Percentiles rank a stretch among this genome's conserved stretches.
These are phyloP conservation scores for Blastomyces gilchristii DNA, from an alignment of 2,329 filamentous ascomycete genomes.

Conservation along the genomic window DNA sequence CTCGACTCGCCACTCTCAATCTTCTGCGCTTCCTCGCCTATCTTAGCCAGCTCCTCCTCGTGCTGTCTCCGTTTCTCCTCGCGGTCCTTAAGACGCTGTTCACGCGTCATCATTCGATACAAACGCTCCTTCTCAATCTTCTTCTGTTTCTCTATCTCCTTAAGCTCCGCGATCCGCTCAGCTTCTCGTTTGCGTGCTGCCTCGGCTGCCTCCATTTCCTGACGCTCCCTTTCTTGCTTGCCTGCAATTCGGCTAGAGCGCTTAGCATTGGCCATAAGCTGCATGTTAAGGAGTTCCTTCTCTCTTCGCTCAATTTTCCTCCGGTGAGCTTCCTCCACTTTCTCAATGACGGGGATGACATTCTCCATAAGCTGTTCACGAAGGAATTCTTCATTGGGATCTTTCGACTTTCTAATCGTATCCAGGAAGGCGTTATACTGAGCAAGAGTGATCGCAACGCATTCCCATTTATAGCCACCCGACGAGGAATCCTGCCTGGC, in stretches of 20 bases:
- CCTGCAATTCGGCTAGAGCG: conserved; percentile 79
- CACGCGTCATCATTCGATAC: conserved; percentile 69
- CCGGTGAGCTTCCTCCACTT: conserved; percentile 56
- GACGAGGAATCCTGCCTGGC: conserved; percentile 45
- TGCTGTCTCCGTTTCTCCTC: conserved; percentile 73
- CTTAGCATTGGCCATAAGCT: conserved; percentile 88
- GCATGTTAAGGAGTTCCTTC: conserved; percentile 67
- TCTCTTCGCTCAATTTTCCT: conserved; percentile 65
- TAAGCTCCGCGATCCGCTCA: conserved; percentile 54
- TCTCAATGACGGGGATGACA: conserved; percentile 74
- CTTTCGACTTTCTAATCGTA: conserved; percentile 62
- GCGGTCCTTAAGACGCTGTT: conserved; percentile 75
- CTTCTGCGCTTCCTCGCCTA: conserved; percentile 65
- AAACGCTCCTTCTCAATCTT: conserved; percentile 67
- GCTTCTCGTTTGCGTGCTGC: conserved; percentile 55
- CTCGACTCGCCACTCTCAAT: conserved; percentile 47
- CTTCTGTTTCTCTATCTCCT: conserved; percentile 48
- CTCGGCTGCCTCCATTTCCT: conserved; percentile 60
- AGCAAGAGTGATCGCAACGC: conserved; percentile 67
- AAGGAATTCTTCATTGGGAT: conserved; percentile 75
- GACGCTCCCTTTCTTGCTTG: conserved; percentile 66
- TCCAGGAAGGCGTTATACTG: conserved; percentile 66
- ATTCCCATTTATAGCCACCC: conserved; percentile 79
- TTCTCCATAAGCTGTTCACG: conserved; percentile 62
- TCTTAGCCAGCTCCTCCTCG: conserved; percentile 68